Conservation (phyloP, 2,329 filamentous ascomycete genomes). For the Pestalotiopsis sp. region DNA sequence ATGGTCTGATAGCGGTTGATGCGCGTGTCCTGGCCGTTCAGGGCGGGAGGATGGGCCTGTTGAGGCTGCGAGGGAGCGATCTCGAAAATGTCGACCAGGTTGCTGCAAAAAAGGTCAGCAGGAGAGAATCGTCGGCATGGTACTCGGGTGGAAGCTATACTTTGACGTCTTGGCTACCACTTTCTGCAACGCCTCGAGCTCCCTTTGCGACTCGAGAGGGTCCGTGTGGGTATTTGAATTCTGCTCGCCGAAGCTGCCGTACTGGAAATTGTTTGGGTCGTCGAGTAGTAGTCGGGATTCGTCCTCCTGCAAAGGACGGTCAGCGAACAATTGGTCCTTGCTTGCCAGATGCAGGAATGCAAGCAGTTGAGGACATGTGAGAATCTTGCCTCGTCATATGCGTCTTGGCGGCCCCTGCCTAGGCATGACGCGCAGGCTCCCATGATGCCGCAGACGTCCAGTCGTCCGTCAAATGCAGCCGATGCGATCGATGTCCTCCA, state of each 20-base stretch:
- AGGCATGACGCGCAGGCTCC: conserved; percentile 65
- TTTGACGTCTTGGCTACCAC: conserved; percentile 67
- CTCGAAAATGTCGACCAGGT: conserved; percentile 70
- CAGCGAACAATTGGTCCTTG: conserved; percentile 1
- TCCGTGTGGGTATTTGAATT: conserved; percentile 58
- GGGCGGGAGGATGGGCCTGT: conserved; percentile 29
- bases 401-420: conserved; percentile 51
- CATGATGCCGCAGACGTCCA: conserved; percentile 40
- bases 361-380: neutral
- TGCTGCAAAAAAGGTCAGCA: conserved; percentile 41
- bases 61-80: conserved; percentile 55
- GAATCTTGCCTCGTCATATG: conserved; percentile 55
- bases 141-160: conserved; percentile 40
- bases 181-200: conserved; percentile 65
- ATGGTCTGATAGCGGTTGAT: conserved; percentile 63
- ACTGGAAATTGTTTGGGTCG: conserved; percentile 60
- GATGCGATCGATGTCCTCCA: conserved; percentile 8
- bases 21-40: conserved; percentile 56
- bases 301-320: conserved; percentile 46
- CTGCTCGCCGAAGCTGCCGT: conserved; percentile 65
- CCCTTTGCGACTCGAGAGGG: conserved; percentile 63
- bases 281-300: conserved; percentile 63
- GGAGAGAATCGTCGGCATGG: conserved; percentile 2
- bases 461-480: conserved; percentile 10
- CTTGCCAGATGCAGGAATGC: neutral